Evolutionary conservation across 805 yeast species (phyloP).

Genomic region (Sporopachydermia lactativora): DNA sequence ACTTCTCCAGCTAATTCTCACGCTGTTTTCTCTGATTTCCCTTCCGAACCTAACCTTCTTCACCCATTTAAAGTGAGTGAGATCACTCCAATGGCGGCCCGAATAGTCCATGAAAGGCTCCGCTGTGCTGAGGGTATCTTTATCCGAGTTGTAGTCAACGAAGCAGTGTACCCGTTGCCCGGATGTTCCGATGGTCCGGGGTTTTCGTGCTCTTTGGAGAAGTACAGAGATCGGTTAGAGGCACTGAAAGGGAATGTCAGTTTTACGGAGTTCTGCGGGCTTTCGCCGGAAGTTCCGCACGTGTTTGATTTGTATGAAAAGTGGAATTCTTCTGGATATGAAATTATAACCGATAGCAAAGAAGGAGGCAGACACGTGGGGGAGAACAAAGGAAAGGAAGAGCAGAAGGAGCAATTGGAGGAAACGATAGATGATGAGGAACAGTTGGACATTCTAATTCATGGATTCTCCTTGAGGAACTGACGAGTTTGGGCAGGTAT

Average conservation of each 20-base stretch:
- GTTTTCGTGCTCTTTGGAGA: conserved; percentile 28
- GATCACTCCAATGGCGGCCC: conserved; percentile 44
- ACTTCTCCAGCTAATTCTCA: no score
- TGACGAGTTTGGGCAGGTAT: no score
- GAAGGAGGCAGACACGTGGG: no score
- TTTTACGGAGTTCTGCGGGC: no score
- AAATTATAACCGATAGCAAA: no score
- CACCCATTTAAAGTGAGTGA: conserved; percentile 33
- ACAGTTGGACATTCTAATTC: no score
- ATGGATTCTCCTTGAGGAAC: no score
- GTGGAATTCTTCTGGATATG: no score
- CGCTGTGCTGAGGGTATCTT: conserved; percentile 26
- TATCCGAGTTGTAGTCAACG: conserved; percentile 36
- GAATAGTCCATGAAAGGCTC: conserved; percentile 35
- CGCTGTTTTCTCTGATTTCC: no score
- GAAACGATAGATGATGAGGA: no score
- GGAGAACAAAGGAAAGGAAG: no score
- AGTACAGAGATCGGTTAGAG: conserved; percentile 10
- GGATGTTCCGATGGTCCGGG: conserved; percentile 41
- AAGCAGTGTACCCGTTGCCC: conserved; percentile 38
- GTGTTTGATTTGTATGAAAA: conserved; percentile 15
- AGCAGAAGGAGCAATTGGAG: no score
- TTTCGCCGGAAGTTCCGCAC: conserved; percentile 9
- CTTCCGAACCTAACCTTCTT: conserved; percentile 32
- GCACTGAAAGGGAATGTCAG: neutral